Evolutionary conservation across 2,329 filamentous ascomycete genomes (phyloP).

Genomic region (Botrytis cinerea): DNA sequence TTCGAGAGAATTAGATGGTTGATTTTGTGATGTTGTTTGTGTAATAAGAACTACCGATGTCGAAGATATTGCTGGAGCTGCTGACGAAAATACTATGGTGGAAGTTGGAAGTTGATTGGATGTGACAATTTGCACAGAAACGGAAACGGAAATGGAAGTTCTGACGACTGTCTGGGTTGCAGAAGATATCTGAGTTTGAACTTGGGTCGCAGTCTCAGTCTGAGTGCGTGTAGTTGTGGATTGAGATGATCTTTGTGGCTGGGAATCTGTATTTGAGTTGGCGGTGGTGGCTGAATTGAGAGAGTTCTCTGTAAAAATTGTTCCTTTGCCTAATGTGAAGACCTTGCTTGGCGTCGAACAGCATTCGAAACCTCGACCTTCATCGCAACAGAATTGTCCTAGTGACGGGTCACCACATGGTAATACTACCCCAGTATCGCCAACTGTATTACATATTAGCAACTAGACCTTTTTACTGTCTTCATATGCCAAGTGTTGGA

Average conservation of each 20-base stretch:
- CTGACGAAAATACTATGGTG: neutral
- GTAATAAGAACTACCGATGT: neutral
- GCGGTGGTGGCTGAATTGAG: neutral
- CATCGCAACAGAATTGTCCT: constrained; percentile 30
- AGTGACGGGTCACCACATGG: constrained; percentile 26
- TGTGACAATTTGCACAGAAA: constrained; percentile 9
- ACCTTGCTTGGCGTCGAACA: constrained; percentile 26
- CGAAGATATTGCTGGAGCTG: neutral
- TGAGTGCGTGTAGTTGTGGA: neutral
- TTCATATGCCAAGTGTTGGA: neutral
- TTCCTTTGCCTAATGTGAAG: constrained; percentile 23
- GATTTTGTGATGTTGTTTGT: neutral
- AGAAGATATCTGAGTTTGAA: neutral
- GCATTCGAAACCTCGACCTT: constrained; percentile 27
- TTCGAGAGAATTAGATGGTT: neutral
- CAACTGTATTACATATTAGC: constrained; percentile 21
- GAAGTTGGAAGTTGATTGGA: neutral
- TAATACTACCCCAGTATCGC: constrained; percentile 24
- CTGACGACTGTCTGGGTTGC: constrained; percentile 1
- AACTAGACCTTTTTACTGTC: neutral
- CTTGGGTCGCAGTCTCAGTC: neutral
- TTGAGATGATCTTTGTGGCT: neutral
- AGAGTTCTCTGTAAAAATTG: neutral
- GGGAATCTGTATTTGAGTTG: neutral
- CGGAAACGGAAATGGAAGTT: neutral